A percentile compares a stretch with the other conserved stretches of the same genome.
These are phyloP conservation scores for Eucalyptus decipiens DNA, from an alignment of 345 rosid species.

Conservation along the genomic window DNA sequence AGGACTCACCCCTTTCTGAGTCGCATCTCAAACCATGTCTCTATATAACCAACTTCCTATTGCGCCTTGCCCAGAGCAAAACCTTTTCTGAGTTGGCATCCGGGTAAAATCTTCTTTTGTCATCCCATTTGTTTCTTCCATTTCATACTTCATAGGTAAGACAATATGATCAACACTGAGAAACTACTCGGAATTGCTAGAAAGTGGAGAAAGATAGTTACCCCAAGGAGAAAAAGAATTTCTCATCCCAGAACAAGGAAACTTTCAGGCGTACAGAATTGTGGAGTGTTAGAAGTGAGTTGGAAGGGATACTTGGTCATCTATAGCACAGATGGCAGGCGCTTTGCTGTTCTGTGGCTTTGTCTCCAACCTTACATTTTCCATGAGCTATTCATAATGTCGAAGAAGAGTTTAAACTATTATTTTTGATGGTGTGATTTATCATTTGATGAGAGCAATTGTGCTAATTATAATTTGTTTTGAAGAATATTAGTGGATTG, in stretches of 20 bases:
- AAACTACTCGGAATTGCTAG: not conserved
- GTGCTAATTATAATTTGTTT: not conserved
- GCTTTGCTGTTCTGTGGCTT: no score
- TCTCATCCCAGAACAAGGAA: not conserved
- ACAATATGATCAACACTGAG: not conserved
- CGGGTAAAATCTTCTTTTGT: not conserved
- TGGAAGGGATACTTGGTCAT: not conserved
- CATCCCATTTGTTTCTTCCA: not conserved
- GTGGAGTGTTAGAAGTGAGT: not conserved
- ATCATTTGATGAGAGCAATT: not conserved
- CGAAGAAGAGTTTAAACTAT: not conserved
- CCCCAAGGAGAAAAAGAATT: not conserved
- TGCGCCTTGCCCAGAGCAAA: not conserved
- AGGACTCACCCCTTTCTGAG: no score
- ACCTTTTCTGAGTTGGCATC: not conserved
- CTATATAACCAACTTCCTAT: not conserved
- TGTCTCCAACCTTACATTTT: no score
- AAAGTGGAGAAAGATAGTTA: not conserved
- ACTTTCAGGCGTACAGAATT: not conserved
- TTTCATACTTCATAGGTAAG: not conserved
- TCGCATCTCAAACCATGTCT: no score
- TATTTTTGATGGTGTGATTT: no score
- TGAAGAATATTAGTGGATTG: not conserved
- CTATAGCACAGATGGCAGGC: not conserved
- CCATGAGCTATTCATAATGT: not conserved